Evolutionary conservation across 345 rosid species (phyloP).

Genomic region (Gynandropsis gynandra): DNA sequence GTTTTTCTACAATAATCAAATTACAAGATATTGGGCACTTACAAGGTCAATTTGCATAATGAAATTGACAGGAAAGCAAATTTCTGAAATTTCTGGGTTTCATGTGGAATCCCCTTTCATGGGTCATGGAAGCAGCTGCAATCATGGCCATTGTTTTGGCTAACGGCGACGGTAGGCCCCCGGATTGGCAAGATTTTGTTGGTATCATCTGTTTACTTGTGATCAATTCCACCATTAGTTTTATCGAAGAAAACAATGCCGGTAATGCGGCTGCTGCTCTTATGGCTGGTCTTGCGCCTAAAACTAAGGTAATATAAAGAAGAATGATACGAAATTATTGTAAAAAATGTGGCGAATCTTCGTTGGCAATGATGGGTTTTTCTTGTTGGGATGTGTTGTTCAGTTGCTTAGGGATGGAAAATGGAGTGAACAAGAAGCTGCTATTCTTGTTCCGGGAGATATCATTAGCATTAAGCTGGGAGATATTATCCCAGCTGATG

Average conservation of each 20-base stretch:
- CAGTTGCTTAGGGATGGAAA: constrained; percentile 39
- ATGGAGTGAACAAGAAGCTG: constrained; percentile 39
- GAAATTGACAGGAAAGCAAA: constrained; percentile 22
- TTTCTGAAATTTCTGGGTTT: constrained; percentile 30
- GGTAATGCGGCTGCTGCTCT: constrained; percentile 37
- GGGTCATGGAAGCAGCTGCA: constrained; percentile 40
- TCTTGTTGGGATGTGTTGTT: constrained; percentile 12
- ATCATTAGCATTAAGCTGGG: constrained; percentile 62
- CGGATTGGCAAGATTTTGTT: constrained; percentile 38
- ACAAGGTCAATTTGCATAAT: constrained; percentile 8
- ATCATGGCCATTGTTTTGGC: constrained; percentile 38
- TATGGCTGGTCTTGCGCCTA: constrained; percentile 38
- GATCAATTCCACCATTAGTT: constrained; percentile 36
- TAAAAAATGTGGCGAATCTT: not conserved
- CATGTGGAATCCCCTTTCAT: constrained; percentile 39
- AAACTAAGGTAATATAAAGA: constrained; percentile 27
- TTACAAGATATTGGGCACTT: constrained; percentile 1
- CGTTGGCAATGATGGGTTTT: constrained; percentile 7
- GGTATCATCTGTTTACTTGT: constrained; percentile 37
- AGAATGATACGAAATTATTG: not conserved
- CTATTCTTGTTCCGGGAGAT: constrained; percentile 36
- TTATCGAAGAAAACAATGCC: constrained; percentile 37
- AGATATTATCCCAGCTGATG: constrained; percentile 87
- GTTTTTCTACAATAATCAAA: not conserved
- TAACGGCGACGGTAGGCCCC: constrained; percentile 32